A percentile compares a stretch with the other conserved stretches of the same genome.
These are phyloP conservation scores for Corymbia citriodora DNA, from an alignment of 441 rosid genomes.

Conservation along the genomic window DNA sequence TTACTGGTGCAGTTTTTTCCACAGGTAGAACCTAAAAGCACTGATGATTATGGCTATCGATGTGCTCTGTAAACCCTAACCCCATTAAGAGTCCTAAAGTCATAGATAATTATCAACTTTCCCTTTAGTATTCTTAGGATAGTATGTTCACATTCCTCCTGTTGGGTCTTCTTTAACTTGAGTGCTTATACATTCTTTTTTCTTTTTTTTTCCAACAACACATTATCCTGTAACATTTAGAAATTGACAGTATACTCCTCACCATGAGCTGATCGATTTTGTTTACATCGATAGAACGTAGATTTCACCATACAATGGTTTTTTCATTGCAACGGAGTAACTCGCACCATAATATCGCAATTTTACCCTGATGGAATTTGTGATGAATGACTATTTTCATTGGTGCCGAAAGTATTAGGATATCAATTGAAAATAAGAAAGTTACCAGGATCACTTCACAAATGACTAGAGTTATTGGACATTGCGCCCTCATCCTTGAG, in stretches of 20 bases:
- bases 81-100: not conserved
- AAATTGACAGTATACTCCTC: not conserved
- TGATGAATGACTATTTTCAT: not conserved
- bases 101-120: not conserved
- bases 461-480: not conserved
- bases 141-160: not conserved
- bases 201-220: not conserved
- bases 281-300: not conserved
- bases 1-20: not conserved
- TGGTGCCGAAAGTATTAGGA: not conserved
- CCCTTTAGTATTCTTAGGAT: not conserved
- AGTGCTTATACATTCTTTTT: not conserved
- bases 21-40: not conserved
- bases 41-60: not conserved
- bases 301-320: not conserved
- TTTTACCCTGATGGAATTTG: not conserved
- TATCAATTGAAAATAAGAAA: not conserved
- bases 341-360: not conserved
- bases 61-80: not conserved
- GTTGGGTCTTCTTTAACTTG: not conserved
- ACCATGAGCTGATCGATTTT: not conserved
- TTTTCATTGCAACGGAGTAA: not conserved
- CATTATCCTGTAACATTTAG: not conserved
- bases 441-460: not conserved
- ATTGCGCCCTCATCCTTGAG: not conserved